Evolutionary conservation across 2,329 filamentous ascomycete species (phyloP).

Genomic region (Aspergillus pseudoterreus): DNA sequence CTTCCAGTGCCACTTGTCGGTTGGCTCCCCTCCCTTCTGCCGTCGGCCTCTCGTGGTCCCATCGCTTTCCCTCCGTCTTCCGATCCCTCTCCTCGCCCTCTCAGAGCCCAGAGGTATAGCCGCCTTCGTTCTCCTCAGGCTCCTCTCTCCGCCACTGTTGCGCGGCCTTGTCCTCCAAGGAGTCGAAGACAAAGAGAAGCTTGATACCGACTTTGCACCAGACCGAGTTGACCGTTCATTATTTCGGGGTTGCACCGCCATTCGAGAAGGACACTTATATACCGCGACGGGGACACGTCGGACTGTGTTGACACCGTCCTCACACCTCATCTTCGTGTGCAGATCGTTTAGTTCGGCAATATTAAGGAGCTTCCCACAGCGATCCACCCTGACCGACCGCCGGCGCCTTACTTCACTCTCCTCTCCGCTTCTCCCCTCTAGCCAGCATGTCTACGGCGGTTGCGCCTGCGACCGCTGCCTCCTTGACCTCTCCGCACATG

Average conservation of each 20-base stretch:
- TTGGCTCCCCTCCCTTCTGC: conserved; percentile 6
- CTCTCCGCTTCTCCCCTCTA: background rate
- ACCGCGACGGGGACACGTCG: conserved; percentile 1
- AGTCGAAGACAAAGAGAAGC: conserved; percentile 8
- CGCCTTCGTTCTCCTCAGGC: conserved; percentile 3
- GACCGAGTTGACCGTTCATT: conserved; percentile 6
- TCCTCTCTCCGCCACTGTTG: conserved; percentile 16
- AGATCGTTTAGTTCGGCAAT: too few relatives aligned
- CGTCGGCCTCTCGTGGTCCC: conserved; percentile 6
- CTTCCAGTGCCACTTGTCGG: conserved; percentile 7
- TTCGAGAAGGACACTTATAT: conserved; percentile 8
- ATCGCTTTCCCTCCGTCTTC: background rate
- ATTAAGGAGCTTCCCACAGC: too few relatives aligned
- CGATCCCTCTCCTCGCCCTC: conserved; percentile 1
- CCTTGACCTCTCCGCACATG: conserved; percentile 42
- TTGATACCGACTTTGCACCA: conserved; percentile 9
- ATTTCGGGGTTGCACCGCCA: conserved; percentile 7
- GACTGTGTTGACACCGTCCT: too few relatives aligned
- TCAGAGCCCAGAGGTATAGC: conserved; percentile 1
- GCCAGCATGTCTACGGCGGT: conserved; percentile 47
- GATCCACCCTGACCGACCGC: background rate
- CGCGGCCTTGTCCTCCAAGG: conserved; percentile 6
- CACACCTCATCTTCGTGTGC: too few relatives aligned
- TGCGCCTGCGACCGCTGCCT: conserved; percentile 41
- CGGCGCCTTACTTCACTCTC: background rate